Base-by-base conservation (phyloP, 2,329 filamentous ascomycete species). In the Hypoxylon sp. region DNA sequence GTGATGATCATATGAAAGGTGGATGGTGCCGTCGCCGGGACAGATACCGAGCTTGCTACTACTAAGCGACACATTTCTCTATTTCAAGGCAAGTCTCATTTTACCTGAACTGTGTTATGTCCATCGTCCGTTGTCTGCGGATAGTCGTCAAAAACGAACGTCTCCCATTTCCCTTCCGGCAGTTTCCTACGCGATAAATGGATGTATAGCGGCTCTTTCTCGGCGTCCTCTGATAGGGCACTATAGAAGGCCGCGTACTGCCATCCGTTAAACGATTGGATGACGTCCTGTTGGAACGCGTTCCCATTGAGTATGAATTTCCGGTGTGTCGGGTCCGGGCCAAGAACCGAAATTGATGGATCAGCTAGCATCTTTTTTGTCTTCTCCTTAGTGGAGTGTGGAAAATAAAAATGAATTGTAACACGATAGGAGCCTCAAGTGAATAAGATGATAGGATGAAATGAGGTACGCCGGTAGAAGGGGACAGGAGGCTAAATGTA, bases 1-100 rank as follows among this genome's bases (percentile, higher is more conserved):
- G 68, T 86, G 84, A 67, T 86, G 85, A 61, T 87, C 85, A 69
- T 85, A 86, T 6, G 83, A 84, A 3, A 87, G 74, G 66, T 86
- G 85, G 25, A 87, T 85, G n/a, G 82, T 85, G 49, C 85, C 85
- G 66, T 86, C 85, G 1, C 82, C 83, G 3, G 78, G 76, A 49
- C 81, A 85, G 48, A 86, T 82, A 2, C 85, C 85, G 69, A 86
- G 70, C 77, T 79, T 64, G 11, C 42, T 30, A 62, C n/a, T 27
- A 49, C 54, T 65, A 50, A 59, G n/a, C 66, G 4, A 30, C 46
- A 57, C 11, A 20, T 30, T 46, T 30, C 11, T 46, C 17, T 33
- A 40, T 31, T 61, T 8, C 22, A 31, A 30, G n/a, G 7, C 11
- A 33, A 37, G 30, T 51, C 13, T 44, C 66, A 54, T 25, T 17